Evolutionary conservation across 192 early-diverging fungal species (phyloP), one percentile per base, ranked within the genome.

Genomic region (Umbelopsis sp.): DNA sequence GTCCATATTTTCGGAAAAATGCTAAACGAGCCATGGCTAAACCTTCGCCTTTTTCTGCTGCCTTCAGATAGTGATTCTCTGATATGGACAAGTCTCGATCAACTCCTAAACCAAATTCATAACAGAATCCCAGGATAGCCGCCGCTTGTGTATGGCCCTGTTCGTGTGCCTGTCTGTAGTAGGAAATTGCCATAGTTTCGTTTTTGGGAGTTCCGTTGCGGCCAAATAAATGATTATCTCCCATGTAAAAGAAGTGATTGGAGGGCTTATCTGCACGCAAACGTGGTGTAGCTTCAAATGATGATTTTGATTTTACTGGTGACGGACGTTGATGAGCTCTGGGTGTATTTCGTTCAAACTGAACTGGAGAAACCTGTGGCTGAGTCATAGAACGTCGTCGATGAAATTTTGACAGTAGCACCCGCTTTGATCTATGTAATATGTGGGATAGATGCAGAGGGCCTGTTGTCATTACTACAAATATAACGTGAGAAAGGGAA

Each of bases 81-180:
- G 90, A 85, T 31, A 74, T 71, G 20, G 81, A 72, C 77, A 82
- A 91, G 50, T 94, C 86, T 12, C 73, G 76, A 38, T 82, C 77
- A 17, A 91, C 68, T 8, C 94, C 94, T 3, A 95, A 75, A 20
- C 91, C 93, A 80, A 95, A 95, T 76, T 95, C 94, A 81, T 91
- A 91, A 77, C 91, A 93, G 69, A 95, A 95, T 9, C 87, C 94
- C 4, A 95, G 74, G 5, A 93, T 75, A 2, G 91, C 91, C 66
- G 86, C 75, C 32, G 86, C 82, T 47, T 82, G 74, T 14, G 73
- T 32, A 67, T 85, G 79, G 25, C 81, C 80, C 22, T 82, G 53
- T 20, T 75, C 44, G 9, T 86, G 70, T 29, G 91, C 88, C 32
- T 71, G 69, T 66, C 45, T 22, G 41, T 71, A 79, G 21, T 71